Evolutionary conservation across 2,329 filamentous ascomycete genomes (phyloP).

Genomic region (Scedosporium aurantiacum): DNA sequence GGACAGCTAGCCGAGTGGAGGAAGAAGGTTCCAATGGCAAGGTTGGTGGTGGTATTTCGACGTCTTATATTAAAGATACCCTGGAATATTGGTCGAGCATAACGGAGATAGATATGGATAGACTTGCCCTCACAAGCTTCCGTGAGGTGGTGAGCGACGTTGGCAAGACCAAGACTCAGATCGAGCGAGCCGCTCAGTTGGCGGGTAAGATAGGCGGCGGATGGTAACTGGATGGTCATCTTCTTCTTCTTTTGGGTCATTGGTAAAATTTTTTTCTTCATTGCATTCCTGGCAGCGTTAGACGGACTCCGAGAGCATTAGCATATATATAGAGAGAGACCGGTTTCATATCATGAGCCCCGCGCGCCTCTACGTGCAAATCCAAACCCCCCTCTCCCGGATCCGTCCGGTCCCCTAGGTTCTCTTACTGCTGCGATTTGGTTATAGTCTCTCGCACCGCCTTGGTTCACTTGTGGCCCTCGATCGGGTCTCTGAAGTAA

Average conservation of each 20-base stretch:
- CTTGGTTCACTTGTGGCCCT: conserved; percentile 23
- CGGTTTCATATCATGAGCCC: conserved; percentile 22
- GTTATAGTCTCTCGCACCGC: conserved; percentile 46
- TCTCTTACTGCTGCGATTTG: conserved; percentile 60
- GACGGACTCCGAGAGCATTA: not conserved
- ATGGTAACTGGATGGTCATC: conserved; percentile 48
- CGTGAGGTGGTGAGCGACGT: conserved; percentile 91
- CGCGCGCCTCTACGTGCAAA: conserved; percentile 52
- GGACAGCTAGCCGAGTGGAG: conserved; percentile 9
- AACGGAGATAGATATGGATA: conserved; percentile 60
- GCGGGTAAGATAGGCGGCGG: conserved; percentile 87
- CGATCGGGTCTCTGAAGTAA: conserved; percentile 30
- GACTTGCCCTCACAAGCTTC: conserved; percentile 75
- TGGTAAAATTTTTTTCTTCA: conserved; percentile 3
- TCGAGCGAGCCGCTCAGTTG: conserved; percentile 75
- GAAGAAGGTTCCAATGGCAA: conserved; percentile 23
- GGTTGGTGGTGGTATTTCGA: conserved; percentile 56
- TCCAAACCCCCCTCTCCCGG: conserved; percentile 66
- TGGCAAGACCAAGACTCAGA: conserved; percentile 64
- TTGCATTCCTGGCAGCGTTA: not conserved
- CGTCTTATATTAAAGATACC: conserved; percentile 52
- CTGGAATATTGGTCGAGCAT: conserved; percentile 65
- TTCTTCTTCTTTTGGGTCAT: conserved; percentile 8
- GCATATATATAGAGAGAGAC: conserved; percentile 6
- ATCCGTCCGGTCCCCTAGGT: conserved; percentile 69